Conservation (phyloP, 371 early-diverging fungal species). For the Rhizopus arrhizus region DNA sequence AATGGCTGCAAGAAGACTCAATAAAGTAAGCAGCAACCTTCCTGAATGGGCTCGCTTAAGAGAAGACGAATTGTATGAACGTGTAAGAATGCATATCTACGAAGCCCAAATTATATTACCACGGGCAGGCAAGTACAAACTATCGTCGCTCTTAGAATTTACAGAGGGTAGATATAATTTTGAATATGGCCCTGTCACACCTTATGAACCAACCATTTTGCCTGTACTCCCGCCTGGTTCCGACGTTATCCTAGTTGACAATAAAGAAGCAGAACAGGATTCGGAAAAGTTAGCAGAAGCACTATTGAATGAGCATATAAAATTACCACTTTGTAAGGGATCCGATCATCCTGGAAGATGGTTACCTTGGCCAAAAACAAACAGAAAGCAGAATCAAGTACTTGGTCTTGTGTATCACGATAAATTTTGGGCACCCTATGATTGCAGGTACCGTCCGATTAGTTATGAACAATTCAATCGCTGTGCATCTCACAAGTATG, state of each 20-base stretch:
- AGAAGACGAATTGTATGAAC: constrained; percentile 30
- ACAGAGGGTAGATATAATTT: constrained; percentile 54
- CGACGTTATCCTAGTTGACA: constrained; percentile 9
- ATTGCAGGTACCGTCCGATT: constrained; percentile 45
- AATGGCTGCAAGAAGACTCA: constrained; percentile 15
- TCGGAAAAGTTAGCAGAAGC: background rate
- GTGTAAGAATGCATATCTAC: constrained; percentile 46
- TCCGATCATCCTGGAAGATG: constrained; percentile 50
- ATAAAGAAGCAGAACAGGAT: background rate
- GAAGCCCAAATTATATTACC: constrained; percentile 43
- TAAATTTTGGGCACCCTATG: constrained; percentile 56
- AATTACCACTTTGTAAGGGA: constrained; percentile 50
- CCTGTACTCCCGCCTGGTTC: constrained; percentile 25
- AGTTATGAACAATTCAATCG: constrained; percentile 42
- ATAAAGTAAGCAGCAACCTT: constrained; percentile 11
- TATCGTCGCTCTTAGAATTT: constrained; percentile 46
- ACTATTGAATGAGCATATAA: constrained; percentile 29
- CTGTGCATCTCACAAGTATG: constrained; percentile 40
- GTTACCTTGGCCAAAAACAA: constrained; percentile 29
- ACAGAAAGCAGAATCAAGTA: background rate
- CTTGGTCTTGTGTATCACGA: constrained; percentile 3
- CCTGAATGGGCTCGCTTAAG: constrained; percentile 32
- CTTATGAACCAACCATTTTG: constrained; percentile 37
- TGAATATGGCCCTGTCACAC: constrained; percentile 43
- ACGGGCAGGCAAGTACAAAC: constrained; percentile 38